Conservation (phyloP, 2,329 filamentous ascomycete genomes). For the Fusarium sp. region DNA sequence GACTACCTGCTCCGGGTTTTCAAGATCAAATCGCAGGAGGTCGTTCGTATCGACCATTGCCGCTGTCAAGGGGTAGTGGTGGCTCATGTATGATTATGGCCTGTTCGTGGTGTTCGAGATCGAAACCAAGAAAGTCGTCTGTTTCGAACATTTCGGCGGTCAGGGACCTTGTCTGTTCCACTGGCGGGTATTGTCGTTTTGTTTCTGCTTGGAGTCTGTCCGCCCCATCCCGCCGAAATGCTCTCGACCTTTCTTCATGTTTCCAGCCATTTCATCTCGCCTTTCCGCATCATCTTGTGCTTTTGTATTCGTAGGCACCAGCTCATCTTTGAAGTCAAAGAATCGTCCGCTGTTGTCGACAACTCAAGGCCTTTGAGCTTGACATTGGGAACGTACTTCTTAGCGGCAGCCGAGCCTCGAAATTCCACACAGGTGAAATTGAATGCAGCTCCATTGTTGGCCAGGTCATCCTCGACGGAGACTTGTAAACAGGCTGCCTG, state of each 20-base stretch:
- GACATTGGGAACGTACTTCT: neutral
- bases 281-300: neutral
- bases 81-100: too few species aligned
- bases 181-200: neutral
- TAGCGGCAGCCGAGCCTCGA: neutral
- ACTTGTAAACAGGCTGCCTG: neutral
- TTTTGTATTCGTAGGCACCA: neutral
- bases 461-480: neutral
- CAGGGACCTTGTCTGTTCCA: neutral
- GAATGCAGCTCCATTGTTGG: neutral
- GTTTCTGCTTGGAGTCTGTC: neutral
- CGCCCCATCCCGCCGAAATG: neutral
- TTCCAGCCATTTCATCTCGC: neutral
- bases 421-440: slow-evolving; percentile 31
- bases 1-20: neutral
- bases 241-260: neutral
- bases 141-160: neutral
- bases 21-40: neutral
- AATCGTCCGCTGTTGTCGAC: neutral
- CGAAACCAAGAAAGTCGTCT: neutral
- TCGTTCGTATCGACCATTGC: neutral
- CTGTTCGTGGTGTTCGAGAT: neutral
- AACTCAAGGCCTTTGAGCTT: neutral
- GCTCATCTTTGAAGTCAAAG: neutral
- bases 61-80: too few species aligned